Evolutionary conservation across 371 early-diverging fungal genomes (phyloP).

Genomic region (Amoeboaphelidium protococcarum): DNA sequence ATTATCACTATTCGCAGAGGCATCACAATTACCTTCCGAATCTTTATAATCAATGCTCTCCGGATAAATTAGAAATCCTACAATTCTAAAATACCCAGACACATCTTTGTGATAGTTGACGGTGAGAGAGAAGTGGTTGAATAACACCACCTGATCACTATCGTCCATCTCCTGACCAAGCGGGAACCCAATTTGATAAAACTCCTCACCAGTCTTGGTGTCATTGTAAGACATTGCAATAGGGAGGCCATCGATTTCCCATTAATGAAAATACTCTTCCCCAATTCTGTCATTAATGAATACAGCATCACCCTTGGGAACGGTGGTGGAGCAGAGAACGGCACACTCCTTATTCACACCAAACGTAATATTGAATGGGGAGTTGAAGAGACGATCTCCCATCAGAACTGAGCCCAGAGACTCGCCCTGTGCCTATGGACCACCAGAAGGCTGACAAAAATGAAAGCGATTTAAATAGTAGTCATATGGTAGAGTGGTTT

Average conservation of each 20-base stretch:
- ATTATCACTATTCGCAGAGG: not conserved
- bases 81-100: constrained; percentile 35
- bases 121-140: too few relatives aligned
- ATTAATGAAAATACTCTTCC: constrained; percentile 51
- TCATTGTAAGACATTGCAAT: not conserved
- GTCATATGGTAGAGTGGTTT: constrained; percentile 48
- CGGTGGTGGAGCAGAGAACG: constrained; percentile 4
- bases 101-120: too few relatives aligned
- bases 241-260: constrained; percentile 9
- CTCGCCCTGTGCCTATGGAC: constrained; percentile 39
- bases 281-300: constrained; percentile 59
- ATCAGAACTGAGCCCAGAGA: constrained; percentile 69
- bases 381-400: constrained; percentile 79
- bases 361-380: constrained; percentile 40
- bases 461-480: constrained; percentile 53
- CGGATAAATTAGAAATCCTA: constrained; percentile 41
- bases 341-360: constrained; percentile 29
- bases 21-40: not conserved
- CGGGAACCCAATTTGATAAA: too few relatives aligned
- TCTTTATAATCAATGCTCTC: not conserved
- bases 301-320: constrained; percentile 34
- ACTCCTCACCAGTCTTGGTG: not conserved
- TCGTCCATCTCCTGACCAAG: too few relatives aligned
- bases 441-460: constrained; percentile 50
- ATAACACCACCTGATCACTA: too few relatives aligned